These are phyloP conservation scores for Aegilops tauschii DNA, from an alignment of 176 grass and related monocot genomes.

Conservation along the genomic window DNA sequence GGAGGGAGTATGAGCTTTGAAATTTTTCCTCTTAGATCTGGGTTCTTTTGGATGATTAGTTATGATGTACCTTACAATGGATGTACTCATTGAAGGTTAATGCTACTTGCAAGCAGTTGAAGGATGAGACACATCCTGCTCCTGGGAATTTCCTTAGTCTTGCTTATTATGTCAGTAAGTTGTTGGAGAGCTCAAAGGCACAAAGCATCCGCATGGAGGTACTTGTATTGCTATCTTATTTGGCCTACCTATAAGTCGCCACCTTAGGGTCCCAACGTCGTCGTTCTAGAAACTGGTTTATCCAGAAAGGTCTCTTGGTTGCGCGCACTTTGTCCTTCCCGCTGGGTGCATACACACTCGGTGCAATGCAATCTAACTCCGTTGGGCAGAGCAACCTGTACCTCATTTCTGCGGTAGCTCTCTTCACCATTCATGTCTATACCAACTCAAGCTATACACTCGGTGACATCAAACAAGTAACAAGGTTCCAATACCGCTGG, in stretches of 20 bases:
- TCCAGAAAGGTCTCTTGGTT: not conserved
- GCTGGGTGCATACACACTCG: not conserved
- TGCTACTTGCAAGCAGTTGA: not conserved
- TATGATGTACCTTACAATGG: not conserved
- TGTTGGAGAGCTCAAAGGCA: not conserved
- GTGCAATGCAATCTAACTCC: conserved; percentile 6
- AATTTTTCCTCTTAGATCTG: too few relatives aligned
- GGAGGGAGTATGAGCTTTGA: too few relatives aligned
- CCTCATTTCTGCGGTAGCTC: not conserved
- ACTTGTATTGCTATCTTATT: not conserved
- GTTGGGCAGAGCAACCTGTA: not conserved
- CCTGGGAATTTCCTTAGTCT: not conserved
- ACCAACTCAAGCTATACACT: conserved; percentile 1
- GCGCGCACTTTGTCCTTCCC: not conserved
- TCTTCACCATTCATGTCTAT: not conserved
- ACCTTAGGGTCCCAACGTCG: not conserved
- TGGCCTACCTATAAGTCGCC: not conserved
- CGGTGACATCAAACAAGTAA: not conserved
- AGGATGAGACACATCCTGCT: not conserved
- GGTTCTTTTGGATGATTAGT: too few relatives aligned
- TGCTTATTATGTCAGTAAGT: not conserved
- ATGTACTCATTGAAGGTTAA: not conserved
- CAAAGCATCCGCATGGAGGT: not conserved
- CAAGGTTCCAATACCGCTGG: not conserved
- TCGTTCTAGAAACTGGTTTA: not conserved